Base-by-base conservation (phyloP, 225 moss, liverwort and hornwort species). In the Ulota crispa region DNA sequence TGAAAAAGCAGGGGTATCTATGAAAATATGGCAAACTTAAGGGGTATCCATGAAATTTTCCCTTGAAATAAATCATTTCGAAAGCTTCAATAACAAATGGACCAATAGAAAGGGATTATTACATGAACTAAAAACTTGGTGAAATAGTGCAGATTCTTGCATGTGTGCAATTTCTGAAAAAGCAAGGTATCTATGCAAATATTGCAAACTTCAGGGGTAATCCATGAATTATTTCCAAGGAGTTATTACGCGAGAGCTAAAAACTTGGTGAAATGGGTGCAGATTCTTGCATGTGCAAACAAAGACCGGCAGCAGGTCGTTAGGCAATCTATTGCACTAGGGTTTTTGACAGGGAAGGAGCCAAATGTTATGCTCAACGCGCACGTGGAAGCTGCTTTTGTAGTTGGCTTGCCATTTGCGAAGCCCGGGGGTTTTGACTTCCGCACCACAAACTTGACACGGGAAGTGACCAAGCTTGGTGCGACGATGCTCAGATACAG, bases 211-310 rank as follows among this genome's bases (percentile, higher is more conserved):
- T 37, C 8, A 37, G 37, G 37, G 37, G 37, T 37, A 34, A 37
- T 37, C 5, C 7, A 37, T 37, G 7, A 37, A 37, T 7, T 8
- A 7, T 37, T 37, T 8, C 37, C 8, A 37, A 37, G 37, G 37
- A 37, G 37, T 37, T 59, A 39, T 11, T 8, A 50, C 5, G 5
- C 24, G 53, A 7, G 23, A 39, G 39, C 39, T 42, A 67, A 47
- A 73, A 47, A 30, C 70, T 66, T 56, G 57, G 31, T 69, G 64
- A 37, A 77, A 50, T 31, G 77, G 71, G 64, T 89, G 81, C 90
- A 99, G 98, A 87, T 99, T 70, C 87, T 94, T 72, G 99, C 96
- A 10, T 99, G 99, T 83, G 99, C 99, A 70, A 93, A 96, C 68
- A 93, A 81, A 87, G 96, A 99, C 76, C 91, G 92, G 54, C 91